Percentiles rank a stretch among this genome's conserved stretches.
phyloP scores from a whole-genome alignment of 2,329 filamentous ascomycete genomes.

The Magnaporthiopsis poae region DNA sequence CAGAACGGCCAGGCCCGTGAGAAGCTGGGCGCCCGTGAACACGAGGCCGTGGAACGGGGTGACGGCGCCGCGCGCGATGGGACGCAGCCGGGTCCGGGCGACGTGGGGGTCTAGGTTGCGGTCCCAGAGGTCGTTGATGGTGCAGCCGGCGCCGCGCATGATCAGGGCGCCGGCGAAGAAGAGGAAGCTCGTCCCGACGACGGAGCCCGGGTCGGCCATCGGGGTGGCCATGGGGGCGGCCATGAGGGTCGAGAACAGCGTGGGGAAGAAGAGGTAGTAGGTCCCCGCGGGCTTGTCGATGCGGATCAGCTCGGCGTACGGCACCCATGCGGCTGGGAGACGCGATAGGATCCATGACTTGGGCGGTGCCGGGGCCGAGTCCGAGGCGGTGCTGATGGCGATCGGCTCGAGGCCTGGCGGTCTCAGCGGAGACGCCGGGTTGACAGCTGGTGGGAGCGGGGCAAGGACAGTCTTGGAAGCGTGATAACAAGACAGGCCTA shows the following conservation, averaged over 20 bases:
- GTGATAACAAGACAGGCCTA: neutral
- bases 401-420: neutral
- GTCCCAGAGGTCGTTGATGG: conserved; percentile 87
- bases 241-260: conserved; percentile 72
- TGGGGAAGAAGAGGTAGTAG: conserved; percentile 78
- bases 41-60: conserved; percentile 60
- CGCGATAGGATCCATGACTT: conserved; percentile 59
- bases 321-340: conserved; percentile 60
- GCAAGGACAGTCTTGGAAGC: neutral
- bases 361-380: conserved; percentile 38
- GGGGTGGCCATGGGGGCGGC: conserved; percentile 61
- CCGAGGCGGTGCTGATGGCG: too few species aligned
- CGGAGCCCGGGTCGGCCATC: conserved; percentile 48
- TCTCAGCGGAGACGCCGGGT: neutral
- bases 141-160: conserved; percentile 81
- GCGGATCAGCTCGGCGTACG: conserved; percentile 73
- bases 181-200: conserved; percentile 55
- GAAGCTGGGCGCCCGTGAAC: conserved; percentile 65
- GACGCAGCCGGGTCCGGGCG: conserved; percentile 62
- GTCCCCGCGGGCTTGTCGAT: conserved; percentile 73
- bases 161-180: conserved; percentile 70
- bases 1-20: conserved; percentile 63
- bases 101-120: conserved; percentile 77
- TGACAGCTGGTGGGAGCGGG: neutral
- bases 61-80: conserved; percentile 70